Conservation (phyloP, 2,329 filamentous ascomycete genomes). For the Elsinoe perseae region DNA sequence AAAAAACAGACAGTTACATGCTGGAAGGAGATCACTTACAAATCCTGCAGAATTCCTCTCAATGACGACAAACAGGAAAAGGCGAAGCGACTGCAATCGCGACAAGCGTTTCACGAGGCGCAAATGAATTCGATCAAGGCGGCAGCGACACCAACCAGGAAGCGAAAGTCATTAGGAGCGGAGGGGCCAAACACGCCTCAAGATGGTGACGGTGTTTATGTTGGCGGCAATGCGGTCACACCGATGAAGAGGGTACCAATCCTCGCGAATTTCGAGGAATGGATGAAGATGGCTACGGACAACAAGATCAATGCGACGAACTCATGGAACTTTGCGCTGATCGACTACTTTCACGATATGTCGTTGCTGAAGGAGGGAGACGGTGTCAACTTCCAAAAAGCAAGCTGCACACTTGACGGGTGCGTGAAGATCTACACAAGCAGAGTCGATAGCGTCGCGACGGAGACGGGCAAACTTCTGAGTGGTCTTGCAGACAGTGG, state of each 20-base stretch:
- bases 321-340: slow-evolving; percentile 99
- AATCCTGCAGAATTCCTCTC: slow-evolving; percentile 61
- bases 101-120: slow-evolving; percentile 79
- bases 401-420: slow-evolving; percentile 92
- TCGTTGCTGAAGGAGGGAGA: slow-evolving; percentile 92
- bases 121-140: slow-evolving; percentile 89
- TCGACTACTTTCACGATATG: slow-evolving; percentile 99
- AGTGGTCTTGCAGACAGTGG: slow-evolving; percentile 87
- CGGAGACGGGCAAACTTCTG: slow-evolving; percentile 88
- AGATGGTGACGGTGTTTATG: slow-evolving; percentile 49
- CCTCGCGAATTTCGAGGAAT: slow-evolving; percentile 96
- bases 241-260: slow-evolving; percentile 95
- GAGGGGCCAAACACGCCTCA: slow-evolving; percentile 44
- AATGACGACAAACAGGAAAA: slow-evolving; percentile 95
- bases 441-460: slow-evolving; percentile 94
- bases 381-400: slow-evolving; percentile 96
- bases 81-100: slow-evolving; percentile 74
- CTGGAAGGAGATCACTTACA: slow-evolving; percentile 1
- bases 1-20: slow-evolving; percentile 3
- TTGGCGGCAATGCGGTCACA: slow-evolving; percentile 70
- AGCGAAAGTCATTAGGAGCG: slow-evolving; percentile 48
- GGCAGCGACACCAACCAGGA: slow-evolving; percentile 65
- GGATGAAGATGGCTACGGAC: slow-evolving; percentile 99
- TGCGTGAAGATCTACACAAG: slow-evolving; percentile 99
- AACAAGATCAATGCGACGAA: slow-evolving; percentile 95